These are phyloP conservation scores for Rhizopogon vinicolor DNA, from an alignment of 768 basidiomycete species.

Conservation along the genomic window DNA sequence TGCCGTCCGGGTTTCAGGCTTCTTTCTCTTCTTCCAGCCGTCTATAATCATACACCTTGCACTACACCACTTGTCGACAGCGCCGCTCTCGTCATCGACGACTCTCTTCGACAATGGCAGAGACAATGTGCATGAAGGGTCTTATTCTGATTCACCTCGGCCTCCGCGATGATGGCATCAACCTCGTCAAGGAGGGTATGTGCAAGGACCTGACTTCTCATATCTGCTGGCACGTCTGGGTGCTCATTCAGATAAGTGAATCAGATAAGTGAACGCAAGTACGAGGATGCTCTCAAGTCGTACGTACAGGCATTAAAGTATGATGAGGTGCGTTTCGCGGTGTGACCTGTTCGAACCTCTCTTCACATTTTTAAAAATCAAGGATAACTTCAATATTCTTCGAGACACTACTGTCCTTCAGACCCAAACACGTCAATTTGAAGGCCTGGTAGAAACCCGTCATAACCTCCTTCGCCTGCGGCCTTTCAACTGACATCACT, in stretches of 20 bases:
- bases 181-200: slow-evolving; percentile 81
- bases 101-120: slow-evolving; percentile 35
- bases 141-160: slow-evolving; percentile 80
- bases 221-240: slow-evolving; percentile 98
- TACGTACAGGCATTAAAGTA: slow-evolving; percentile 86
- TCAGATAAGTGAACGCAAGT: slow-evolving; percentile 91
- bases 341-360: background rate
- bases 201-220: slow-evolving; percentile 81
- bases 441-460: slow-evolving; percentile 76
- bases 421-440: slow-evolving; percentile 80
- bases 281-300: slow-evolving; percentile 89
- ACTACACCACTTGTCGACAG: slow-evolving; percentile 1
- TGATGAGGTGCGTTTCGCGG: slow-evolving; percentile 64
- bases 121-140: slow-evolving; percentile 96
- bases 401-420: slow-evolving; percentile 88
- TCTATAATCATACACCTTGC: background rate
- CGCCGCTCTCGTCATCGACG: background rate
- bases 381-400: slow-evolving; percentile 95
- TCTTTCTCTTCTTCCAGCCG: background rate
- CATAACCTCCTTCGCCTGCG: slow-evolving; percentile 74
- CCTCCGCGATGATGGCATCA: slow-evolving; percentile 73
- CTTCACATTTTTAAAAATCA: slow-evolving; percentile 1
- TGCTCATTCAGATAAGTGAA: slow-evolving; percentile 89
- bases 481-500: slow-evolving; percentile 81
- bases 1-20: too few relatives aligned